A percentile compares a stretch with the other conserved stretches of the same genome.
Evolutionary conservation across 2,329 filamentous ascomycete genomes (phyloP).

Genomic region (Ophiostoma sp.): DNA sequence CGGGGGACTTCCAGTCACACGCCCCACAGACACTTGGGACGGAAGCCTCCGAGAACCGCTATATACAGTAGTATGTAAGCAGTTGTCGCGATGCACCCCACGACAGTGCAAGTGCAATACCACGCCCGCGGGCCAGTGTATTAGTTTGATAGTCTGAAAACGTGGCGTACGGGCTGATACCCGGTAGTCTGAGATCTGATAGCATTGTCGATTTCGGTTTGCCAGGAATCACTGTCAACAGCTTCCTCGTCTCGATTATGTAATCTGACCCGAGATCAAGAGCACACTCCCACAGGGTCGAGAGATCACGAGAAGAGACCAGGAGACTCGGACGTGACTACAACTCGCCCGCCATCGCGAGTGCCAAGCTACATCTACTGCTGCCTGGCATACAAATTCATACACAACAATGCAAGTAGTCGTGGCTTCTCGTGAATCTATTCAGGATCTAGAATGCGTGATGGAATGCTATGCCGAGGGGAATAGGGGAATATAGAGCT

Average conservation of each 20-base stretch:
- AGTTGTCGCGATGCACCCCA: conserved; percentile 4
- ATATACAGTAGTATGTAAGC: too few species aligned
- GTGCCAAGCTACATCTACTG: neutral
- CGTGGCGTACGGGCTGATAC: neutral
- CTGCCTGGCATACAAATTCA: neutral
- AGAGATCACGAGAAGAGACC: neutral
- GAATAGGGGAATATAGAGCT: neutral
- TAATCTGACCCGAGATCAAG: too few species aligned
- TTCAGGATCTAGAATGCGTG: neutral
- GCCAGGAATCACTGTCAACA: too few species aligned
- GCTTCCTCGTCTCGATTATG: too few species aligned
- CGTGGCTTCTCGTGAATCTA: neutral
- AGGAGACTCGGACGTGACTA: neutral
- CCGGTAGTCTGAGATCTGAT: neutral
- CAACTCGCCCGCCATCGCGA: neutral
- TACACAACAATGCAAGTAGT: neutral
- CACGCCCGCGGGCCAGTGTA: neutral
- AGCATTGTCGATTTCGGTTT: neutral
- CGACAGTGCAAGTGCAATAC: neutral
- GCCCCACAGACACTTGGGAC: conserved; percentile 9
- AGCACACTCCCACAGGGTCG: neutral
- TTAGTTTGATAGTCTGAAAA: neutral
- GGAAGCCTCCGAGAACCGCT: conserved; percentile 21
- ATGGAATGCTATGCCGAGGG: neutral
- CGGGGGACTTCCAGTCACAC: neutral